phyloP scores from a whole-genome alignment of 495 filamentous ascomycete genomes.

The Lineolata rhizophorae region DNA sequence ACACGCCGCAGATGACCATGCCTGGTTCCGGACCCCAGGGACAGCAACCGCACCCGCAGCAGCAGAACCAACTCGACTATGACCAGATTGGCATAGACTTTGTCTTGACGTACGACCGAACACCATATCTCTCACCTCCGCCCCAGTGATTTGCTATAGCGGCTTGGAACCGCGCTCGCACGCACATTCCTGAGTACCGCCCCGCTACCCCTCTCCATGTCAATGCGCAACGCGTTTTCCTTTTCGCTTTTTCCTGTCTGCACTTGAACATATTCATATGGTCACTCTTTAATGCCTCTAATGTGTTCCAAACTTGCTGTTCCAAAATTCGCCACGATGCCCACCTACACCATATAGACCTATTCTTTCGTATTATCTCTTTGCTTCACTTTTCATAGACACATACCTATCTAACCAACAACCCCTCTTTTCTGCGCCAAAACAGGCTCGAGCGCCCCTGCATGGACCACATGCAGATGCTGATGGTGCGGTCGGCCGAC shows the following conservation, averaged over 20 bases:
- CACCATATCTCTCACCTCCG: constrained; percentile 43
- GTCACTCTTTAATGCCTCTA: too few species aligned
- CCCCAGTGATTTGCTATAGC: constrained; percentile 30
- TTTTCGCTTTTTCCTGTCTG: background rate
- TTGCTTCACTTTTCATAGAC: constrained; percentile 1
- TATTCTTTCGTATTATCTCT: constrained; percentile 8
- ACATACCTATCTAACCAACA: constrained; percentile 3
- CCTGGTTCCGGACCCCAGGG: constrained; percentile 18
- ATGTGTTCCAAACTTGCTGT: too few species aligned
- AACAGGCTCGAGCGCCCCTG: constrained; percentile 80
- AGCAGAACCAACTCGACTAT: constrained; percentile 38
- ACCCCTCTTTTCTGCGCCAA: constrained; percentile 2
- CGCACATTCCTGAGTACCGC: too few species aligned
- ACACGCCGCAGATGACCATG: constrained; percentile 15
- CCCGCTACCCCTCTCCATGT: too few species aligned
- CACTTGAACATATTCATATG: too few species aligned
- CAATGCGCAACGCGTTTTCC: background rate
- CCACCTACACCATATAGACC: too few species aligned
- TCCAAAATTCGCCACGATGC: too few species aligned
- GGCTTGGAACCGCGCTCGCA: too few species aligned
- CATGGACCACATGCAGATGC: constrained; percentile 78
- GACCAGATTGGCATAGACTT: constrained; percentile 86
- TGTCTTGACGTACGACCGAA: constrained; percentile 69
- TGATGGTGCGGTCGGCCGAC: constrained; percentile 35
- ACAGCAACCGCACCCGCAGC: constrained; percentile 5